These are phyloP conservation scores for Salix dunnii DNA, from an alignment of 345 rosid genomes.

Conservation along the genomic window DNA sequence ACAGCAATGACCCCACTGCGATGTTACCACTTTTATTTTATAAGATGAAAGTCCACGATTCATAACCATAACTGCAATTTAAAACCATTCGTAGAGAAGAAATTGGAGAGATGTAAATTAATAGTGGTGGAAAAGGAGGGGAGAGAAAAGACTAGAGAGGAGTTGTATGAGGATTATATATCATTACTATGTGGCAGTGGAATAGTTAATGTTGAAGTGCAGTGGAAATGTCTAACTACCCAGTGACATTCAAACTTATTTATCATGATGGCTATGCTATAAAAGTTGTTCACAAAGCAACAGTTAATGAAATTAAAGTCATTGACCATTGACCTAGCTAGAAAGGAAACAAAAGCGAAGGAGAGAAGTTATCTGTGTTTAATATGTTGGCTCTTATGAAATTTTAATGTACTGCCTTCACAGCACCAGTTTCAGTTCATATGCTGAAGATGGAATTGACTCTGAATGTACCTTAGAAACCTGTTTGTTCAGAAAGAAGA, in stretches of 20 bases:
- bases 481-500: neutral
- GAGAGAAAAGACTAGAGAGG: neutral
- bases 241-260: neutral
- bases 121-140: neutral
- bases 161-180: too few relatives aligned
- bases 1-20: too few relatives aligned
- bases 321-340: neutral
- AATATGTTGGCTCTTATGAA: neutral
- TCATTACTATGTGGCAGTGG: neutral
- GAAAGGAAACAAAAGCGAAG: neutral
- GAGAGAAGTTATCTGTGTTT: neutral
- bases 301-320: neutral
- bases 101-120: too few relatives aligned
- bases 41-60: too few relatives aligned
- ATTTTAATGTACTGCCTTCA: neutral
- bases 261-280: neutral
- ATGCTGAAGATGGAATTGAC: neutral
- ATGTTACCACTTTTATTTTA: too few relatives aligned
- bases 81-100: too few relatives aligned
- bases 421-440: conserved; percentile 1
- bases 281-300: neutral
- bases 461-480: neutral
- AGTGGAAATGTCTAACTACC: neutral
- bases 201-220: too few relatives aligned
- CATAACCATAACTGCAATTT: too few relatives aligned